phyloP scores from a whole-genome alignment of 371 early-diverging fungal species.

The Syncephalastrum sp. region DNA sequence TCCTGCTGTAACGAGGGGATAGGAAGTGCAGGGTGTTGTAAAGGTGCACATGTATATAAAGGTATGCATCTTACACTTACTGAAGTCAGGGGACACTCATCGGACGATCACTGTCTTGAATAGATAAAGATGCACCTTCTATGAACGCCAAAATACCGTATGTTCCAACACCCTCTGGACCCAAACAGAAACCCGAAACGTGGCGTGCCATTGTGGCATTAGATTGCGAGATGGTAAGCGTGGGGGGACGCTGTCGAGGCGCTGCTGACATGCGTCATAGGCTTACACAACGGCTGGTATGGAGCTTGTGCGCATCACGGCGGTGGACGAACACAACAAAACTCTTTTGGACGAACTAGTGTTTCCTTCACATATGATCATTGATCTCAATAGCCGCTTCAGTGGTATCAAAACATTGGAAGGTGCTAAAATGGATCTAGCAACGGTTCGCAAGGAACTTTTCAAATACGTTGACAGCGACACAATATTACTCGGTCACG shows the following conservation, averaged over 20 bases:
- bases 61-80: slow-evolving; percentile 12
- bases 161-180: slow-evolving; percentile 25
- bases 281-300: slow-evolving; percentile 54
- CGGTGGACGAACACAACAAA: slow-evolving; percentile 41
- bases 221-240: slow-evolving; percentile 53
- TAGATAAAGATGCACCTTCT: slow-evolving; percentile 19
- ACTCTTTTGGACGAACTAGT: slow-evolving; percentile 55
- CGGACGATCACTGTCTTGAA: no score
- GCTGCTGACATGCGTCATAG: slow-evolving; percentile 4
- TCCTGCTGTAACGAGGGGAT: slow-evolving; percentile 46
- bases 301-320: slow-evolving; percentile 58
- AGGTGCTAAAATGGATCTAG: slow-evolving; percentile 41
- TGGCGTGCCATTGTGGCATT: slow-evolving; percentile 32
- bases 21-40: slow-evolving; percentile 46
- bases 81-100: neutral
- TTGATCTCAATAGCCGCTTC: slow-evolving; percentile 55
- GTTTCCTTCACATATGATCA: slow-evolving; percentile 45
- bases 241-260: neutral
- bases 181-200: neutral
- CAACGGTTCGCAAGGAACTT: slow-evolving; percentile 35
- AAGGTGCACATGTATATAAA: slow-evolving; percentile 56
- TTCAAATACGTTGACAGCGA: slow-evolving; percentile 41
- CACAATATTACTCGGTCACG: slow-evolving; percentile 48
- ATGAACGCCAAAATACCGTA: slow-evolving; percentile 50
- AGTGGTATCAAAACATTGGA: slow-evolving; percentile 59